These are phyloP conservation scores for Trifolium dubium DNA, from an alignment of 306 rosid genomes.

Conservation along the genomic window DNA sequence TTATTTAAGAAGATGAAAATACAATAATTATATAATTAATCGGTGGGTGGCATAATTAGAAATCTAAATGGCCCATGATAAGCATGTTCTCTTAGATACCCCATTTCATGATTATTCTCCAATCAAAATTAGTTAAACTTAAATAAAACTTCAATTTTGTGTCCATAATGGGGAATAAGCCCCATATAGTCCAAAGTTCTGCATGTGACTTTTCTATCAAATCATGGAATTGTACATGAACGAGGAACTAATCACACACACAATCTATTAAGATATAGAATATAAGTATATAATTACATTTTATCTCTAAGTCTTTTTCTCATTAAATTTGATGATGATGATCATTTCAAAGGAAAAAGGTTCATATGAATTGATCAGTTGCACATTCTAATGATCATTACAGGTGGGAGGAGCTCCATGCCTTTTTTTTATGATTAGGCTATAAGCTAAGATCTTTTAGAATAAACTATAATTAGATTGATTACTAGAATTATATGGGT, in stretches of 20 bases:
- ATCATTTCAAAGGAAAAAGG: conserved; percentile 36
- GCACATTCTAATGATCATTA: conserved; percentile 58
- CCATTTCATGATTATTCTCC: conserved; percentile 59
- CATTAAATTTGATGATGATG: conserved; percentile 19
- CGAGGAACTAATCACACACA: conserved; percentile 49
- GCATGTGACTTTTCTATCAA: conserved; percentile 58
- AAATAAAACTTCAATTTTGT: conserved; percentile 31
- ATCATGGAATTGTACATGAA: conserved; percentile 59
- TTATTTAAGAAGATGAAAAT: conserved; percentile 21
- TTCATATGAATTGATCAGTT: conserved; percentile 28
- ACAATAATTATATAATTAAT: conserved; percentile 23
- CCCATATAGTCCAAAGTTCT: conserved; percentile 58
- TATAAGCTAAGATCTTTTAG: conserved; percentile 41
- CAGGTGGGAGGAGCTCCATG: conserved; percentile 58
- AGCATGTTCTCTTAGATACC: conserved; percentile 68
- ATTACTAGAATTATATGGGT: conserved; percentile 52
- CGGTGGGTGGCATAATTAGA: conserved; percentile 64
- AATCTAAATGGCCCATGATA: conserved; percentile 52
- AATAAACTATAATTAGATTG: conserved; percentile 47
- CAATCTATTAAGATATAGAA: conserved; percentile 52
- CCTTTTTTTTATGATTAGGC: conserved; percentile 50
- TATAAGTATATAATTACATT: conserved; percentile 26
- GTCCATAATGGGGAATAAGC: conserved; percentile 35
- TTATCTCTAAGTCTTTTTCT: conserved; percentile 28
- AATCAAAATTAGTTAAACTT: conserved; percentile 46